phyloP scores from a whole-genome alignment of 2,329 filamentous ascomycete genomes.

The Diplodia seriata region DNA sequence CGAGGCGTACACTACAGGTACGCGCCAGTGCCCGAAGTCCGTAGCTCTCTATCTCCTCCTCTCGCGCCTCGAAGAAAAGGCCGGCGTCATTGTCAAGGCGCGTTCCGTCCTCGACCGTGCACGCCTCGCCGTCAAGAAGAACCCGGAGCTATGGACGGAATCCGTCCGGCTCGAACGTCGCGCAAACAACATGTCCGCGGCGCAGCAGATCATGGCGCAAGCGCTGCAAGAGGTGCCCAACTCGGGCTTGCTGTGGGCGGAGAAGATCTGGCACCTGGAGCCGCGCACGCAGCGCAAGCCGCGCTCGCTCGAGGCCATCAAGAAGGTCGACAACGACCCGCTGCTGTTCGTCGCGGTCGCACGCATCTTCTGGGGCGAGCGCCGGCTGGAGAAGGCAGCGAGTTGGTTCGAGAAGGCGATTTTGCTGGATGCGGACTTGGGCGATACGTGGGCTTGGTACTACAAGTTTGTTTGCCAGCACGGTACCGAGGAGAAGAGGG shows the following conservation, averaged over 20 bases:
- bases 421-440: slow-evolving; percentile 81
- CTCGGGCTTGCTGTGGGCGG: slow-evolving; percentile 87
- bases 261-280: slow-evolving; percentile 95
- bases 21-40: slow-evolving; percentile 82
- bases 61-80: slow-evolving; percentile 83
- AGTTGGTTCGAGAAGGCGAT: slow-evolving; percentile 98
- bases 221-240: slow-evolving; percentile 90
- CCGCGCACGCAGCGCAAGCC: slow-evolving; percentile 90
- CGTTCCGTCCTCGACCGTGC: slow-evolving; percentile 92
- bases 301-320: slow-evolving; percentile 89
- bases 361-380: slow-evolving; percentile 94
- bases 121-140: slow-evolving; percentile 85
- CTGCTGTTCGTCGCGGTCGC: slow-evolving; percentile 89
- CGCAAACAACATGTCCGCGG: slow-evolving; percentile 81
- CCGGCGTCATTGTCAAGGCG: slow-evolving; percentile 86
- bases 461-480: slow-evolving; percentile 92
- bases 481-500: slow-evolving; percentile 90
- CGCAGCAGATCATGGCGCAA: slow-evolving; percentile 90
- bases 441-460: slow-evolving; percentile 98
- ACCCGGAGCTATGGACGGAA: slow-evolving; percentile 85
- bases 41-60: slow-evolving; percentile 91
- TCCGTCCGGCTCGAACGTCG: slow-evolving; percentile 92
- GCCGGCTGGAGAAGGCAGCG: slow-evolving; percentile 89
- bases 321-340: slow-evolving; percentile 93
- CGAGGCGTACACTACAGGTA: slow-evolving; percentile 87